Evolutionary conservation across 768 basidiomycete species (phyloP).

Genomic region (Tephrocybe rancida): DNA sequence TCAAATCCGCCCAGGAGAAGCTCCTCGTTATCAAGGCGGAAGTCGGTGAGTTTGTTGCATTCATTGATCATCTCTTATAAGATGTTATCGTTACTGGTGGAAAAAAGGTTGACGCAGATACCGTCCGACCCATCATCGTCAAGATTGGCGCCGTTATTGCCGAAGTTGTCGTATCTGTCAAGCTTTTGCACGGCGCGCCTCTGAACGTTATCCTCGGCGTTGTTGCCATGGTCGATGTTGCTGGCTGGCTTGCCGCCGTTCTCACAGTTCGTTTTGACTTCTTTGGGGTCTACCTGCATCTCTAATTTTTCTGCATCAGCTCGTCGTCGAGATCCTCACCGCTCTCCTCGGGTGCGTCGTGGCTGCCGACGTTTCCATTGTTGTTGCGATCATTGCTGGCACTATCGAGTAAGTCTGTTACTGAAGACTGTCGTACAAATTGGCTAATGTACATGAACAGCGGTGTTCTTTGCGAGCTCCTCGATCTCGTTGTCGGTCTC

Average conservation of each 20-base stretch:
- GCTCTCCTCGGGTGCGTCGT: constrained; percentile 1
- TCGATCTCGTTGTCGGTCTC: not conserved
- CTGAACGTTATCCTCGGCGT: constrained; percentile 2
- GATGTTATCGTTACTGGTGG: not conserved
- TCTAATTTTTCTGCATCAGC: not conserved
- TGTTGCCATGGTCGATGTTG: not conserved
- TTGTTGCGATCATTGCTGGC: not conserved
- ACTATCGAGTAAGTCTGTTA: not conserved
- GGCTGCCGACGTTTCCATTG: not conserved
- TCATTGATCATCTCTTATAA: too few species aligned
- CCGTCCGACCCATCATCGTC: not conserved
- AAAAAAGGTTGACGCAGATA: not conserved
- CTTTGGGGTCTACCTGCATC: not conserved
- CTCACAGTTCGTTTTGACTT: not conserved
- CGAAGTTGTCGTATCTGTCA: constrained; percentile 1
- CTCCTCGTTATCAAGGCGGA: not conserved
- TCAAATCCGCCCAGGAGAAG: not conserved
- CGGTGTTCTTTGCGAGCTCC: not conserved
- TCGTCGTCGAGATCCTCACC: not conserved
- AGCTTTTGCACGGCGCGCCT: constrained; percentile 4
- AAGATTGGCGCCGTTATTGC: not conserved
- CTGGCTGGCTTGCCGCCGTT: not conserved
- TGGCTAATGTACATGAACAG: not conserved
- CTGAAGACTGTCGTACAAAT: not conserved
- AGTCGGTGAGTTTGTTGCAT: not conserved